These are phyloP conservation scores for Eucalyptus erythrocorys DNA, from an alignment of 345 rosid genomes.

Conservation along the genomic window DNA sequence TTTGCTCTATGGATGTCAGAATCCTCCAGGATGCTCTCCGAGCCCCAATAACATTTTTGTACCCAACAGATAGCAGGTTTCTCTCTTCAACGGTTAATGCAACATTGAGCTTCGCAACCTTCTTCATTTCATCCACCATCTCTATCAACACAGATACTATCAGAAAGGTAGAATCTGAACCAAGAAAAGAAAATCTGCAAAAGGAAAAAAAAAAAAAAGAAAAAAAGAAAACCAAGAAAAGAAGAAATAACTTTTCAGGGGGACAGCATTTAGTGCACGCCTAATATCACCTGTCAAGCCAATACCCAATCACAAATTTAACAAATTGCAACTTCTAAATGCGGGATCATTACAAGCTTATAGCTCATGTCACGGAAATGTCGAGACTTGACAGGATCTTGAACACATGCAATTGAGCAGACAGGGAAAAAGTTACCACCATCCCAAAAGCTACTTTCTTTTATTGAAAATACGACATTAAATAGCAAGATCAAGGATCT, in stretches of 20 bases:
- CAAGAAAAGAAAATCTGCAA: not conserved
- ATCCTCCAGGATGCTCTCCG: conserved; percentile 34
- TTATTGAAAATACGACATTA: not conserved
- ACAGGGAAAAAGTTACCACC: not conserved
- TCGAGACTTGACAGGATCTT: not conserved
- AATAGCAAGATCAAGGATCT: not conserved
- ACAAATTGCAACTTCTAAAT: not conserved
- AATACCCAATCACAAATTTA: not conserved
- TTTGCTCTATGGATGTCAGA: conserved; percentile 21
- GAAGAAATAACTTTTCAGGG: not conserved
- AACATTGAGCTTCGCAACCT: conserved; percentile 17
- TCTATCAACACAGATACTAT: conserved; percentile 1
- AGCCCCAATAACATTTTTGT: conserved; percentile 20
- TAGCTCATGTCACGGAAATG: not conserved
- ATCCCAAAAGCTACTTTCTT: not conserved
- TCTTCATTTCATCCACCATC: conserved; percentile 31
- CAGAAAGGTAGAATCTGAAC: not conserved
- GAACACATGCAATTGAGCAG: not conserved
- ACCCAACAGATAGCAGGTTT: conserved; percentile 23
- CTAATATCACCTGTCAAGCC: not conserved
- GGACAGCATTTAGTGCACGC: not conserved
- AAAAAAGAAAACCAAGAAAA: not conserved
- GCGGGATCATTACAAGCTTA: not conserved
- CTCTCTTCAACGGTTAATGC: conserved; percentile 25
- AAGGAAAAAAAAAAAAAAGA: not conserved